Evolutionary conservation across 352 stramenopile species (phyloP).

Genomic region (Phytophthora cryptogea): DNA sequence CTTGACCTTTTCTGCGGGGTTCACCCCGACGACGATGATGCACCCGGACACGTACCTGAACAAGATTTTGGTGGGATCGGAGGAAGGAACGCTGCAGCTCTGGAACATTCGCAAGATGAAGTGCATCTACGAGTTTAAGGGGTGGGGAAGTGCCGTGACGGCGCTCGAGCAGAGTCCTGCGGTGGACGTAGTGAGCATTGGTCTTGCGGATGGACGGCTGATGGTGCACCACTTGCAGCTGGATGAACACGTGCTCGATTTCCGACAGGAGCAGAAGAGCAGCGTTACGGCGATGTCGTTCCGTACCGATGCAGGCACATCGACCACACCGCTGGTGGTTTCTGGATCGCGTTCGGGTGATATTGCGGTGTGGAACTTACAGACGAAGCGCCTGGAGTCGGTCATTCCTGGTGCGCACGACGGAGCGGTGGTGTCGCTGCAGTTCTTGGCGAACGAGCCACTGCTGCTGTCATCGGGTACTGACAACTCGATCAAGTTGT

Average conservation of each 20-base stretch:
- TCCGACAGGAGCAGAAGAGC: conserved; percentile 76
- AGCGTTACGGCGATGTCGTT: conserved; percentile 89
- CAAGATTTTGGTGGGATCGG: conserved; percentile 91
- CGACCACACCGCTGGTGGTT: conserved; percentile 59
- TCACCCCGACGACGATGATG: conserved; percentile 80
- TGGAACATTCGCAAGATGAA: conserved; percentile 93
- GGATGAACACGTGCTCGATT: conserved; percentile 82
- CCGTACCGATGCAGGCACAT: conserved; percentile 75
- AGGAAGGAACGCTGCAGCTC: conserved; percentile 83
- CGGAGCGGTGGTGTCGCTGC: conserved; percentile 66
- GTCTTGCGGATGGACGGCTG: conserved; percentile 78
- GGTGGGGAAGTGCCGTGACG: conserved; percentile 69
- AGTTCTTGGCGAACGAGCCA: conserved; percentile 90
- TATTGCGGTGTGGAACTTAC: conserved; percentile 92
- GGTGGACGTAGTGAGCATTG: conserved; percentile 89
- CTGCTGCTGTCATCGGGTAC: conserved; percentile 84
- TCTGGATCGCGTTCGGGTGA: conserved; percentile 76
- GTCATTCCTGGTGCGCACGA: conserved; percentile 81
- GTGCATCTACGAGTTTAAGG: conserved; percentile 88
- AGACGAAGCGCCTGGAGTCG: conserved; percentile 87
- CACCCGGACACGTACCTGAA: conserved; percentile 95
- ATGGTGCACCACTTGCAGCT: conserved; percentile 89
- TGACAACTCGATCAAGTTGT: conserved; percentile 94
- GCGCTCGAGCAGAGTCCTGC: conserved; percentile 87
- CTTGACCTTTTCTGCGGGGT: conserved; percentile 53